A percentile compares a stretch with the other conserved stretches of the same genome.
phyloP scores from a whole-genome alignment of 257 asterid genomes.

The Vinca minor region DNA sequence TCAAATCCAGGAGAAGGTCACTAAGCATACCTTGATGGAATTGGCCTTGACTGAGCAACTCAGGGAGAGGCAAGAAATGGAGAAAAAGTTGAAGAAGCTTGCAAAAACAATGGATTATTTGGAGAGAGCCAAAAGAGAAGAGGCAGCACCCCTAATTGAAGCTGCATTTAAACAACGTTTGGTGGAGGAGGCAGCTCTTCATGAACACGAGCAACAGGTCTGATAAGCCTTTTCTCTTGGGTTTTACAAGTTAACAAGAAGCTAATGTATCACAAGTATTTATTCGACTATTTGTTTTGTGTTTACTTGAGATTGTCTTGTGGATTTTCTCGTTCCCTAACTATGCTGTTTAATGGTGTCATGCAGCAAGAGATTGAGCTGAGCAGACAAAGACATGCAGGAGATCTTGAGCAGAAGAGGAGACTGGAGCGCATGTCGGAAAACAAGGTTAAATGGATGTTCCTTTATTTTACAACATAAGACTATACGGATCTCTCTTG shows the following conservation, averaged over 20 bases:
- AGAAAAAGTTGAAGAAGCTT: conserved; percentile 64
- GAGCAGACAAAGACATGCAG: conserved; percentile 62
- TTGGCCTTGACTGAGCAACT: conserved; percentile 65
- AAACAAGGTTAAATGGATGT: conserved; percentile 37
- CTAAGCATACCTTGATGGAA: conserved; percentile 62
- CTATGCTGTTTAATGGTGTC: conserved; percentile 12
- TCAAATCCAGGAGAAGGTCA: conserved; percentile 60
- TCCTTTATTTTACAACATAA: neutral
- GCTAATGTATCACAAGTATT: neutral
- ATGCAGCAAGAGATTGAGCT: conserved; percentile 48
- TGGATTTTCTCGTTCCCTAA: conserved; percentile 5
- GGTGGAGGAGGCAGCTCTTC: conserved; percentile 58
- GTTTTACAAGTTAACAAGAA: neutral
- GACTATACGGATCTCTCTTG: too few relatives aligned
- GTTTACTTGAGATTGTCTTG: neutral
- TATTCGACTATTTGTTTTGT: neutral
- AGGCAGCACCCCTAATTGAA: conserved; percentile 66
- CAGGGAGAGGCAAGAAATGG: conserved; percentile 84
- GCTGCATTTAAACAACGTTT: conserved; percentile 54
- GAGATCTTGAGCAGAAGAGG: conserved; percentile 59
- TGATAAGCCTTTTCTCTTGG: conserved; percentile 8
- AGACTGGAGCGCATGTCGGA: conserved; percentile 58
- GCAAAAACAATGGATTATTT: conserved; percentile 78
- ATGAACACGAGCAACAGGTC: conserved; percentile 75
- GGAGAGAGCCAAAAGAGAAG: conserved; percentile 94